phyloP scores from a whole-genome alignment of 805 yeast species.

The Monosporozyma aerobia region DNA sequence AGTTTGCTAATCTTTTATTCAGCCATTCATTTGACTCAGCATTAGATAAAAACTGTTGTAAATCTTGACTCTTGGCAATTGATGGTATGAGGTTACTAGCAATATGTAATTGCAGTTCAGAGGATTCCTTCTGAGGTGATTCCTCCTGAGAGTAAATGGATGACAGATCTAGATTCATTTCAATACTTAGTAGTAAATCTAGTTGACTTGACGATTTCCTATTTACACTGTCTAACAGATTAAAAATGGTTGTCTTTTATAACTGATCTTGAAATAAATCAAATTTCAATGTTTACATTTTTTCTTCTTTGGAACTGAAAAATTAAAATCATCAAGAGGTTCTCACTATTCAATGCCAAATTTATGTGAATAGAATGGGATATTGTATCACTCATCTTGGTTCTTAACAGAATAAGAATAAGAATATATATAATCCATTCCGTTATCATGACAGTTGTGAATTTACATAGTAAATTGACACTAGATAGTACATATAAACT shows the following conservation, averaged over 20 bases:
- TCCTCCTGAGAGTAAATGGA: conserved; percentile 10
- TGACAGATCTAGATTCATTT: conserved; percentile 4
- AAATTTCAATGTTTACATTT: not conserved
- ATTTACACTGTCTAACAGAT: not conserved
- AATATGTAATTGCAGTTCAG: not conserved
- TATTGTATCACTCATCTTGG: no score
- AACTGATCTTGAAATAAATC: not conserved
- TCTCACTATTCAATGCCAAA: not conserved
- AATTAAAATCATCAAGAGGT: not conserved
- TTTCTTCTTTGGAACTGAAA: not conserved
- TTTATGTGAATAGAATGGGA: no score
- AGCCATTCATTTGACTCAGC: conserved; percentile 12
- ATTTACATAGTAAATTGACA: conserved; percentile 14
- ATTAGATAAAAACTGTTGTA: not conserved
- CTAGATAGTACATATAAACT: conserved; percentile 36
- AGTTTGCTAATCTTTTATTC: conserved; percentile 12
- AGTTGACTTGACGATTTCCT: not conserved
- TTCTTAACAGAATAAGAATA: no score
- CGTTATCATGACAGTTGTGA: conserved; percentile 5
- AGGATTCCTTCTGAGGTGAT: not conserved
- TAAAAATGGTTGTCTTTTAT: not conserved
- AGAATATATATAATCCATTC: no score
- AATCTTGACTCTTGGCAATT: not conserved
- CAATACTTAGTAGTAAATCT: not conserved
- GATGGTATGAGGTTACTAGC: conserved; percentile 1